Base-by-base conservation (phyloP, 1,284 basidiomycete genomes). In the Ustilago xerochloae region DNA sequence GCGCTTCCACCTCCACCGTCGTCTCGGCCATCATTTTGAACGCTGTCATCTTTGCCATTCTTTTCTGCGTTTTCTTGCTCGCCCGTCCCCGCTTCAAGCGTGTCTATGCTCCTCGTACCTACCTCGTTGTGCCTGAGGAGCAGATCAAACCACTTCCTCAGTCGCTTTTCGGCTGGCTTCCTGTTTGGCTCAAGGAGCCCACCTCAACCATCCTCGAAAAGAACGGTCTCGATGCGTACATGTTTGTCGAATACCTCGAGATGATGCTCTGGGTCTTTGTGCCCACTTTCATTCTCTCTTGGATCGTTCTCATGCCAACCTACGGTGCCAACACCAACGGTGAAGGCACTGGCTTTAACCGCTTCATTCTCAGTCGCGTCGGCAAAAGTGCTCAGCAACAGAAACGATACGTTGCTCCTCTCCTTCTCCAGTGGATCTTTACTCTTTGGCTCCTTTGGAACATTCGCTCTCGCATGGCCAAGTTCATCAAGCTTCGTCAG, bases 161-260 rank as follows among this genome's bases (percentile, higher is more conserved):
- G 18, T 77, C 78, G n/a, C 71, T 85, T 52, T 74, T 86, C 16
- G 79, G 80, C 33, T 86, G 86, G 85, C 78, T 86, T 29, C 79
- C 82, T 1, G 78, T 80, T 26, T 81, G 85, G 68, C 66, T 86
- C 62, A 74, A 77, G 35, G 81, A 75, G 8, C 81, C 81, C 39
- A 78, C 81, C 45, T 61, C 62, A 24, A 80, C 78, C 36, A 79
- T 84, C 51, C 78, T 85, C 48, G 59, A 75, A 22, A 82, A 90
- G 64, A 96, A 97, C 75, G 95, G 96, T 33, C 88, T 93, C 63
- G 96, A 99, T 82, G 92, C 94, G 30, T 99, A 96, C 87, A 91
- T 97, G 83, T 97, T 93, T 80, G 89, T 97, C 48, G 91, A 93
- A 58, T 98, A 92, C 84, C 87, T 95, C 39, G 90, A 91, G 61